Evolutionary conservation across 2,329 filamentous ascomycete genomes (phyloP), one percentile per base, ranked within the genome.

Genomic region (Corniculantispora saksenae): DNA sequence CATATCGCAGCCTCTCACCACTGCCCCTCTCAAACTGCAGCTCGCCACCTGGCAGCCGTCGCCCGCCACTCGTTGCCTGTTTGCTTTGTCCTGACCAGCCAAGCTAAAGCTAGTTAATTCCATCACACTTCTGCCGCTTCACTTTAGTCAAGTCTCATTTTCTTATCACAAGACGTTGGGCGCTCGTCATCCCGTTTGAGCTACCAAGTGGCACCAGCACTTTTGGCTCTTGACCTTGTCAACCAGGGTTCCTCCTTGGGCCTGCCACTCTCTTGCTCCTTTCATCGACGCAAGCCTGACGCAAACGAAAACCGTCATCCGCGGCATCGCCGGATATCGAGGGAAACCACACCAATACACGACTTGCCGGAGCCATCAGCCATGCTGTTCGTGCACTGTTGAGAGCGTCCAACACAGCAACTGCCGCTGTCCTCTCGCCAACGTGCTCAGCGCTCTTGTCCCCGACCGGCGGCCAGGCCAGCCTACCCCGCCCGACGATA

Each of bases 311-410:
- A 32, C 51, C 32, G 53, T 40, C 40, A 40, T 50, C 61, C 23
- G 61, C 51, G 32, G 51, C 50, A n/a, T 55, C 27, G 51, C n/a
- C 25, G 27, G 15, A n/a, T 23, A 47, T 55, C n/a, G n/a, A 38
- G 13, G 15, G 3, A n/a, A 54, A n/a, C 27, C 40, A 50, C 12
- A 43, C 35, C 17, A 27, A 63, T 2, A 15, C 55, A 8, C 51
- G 40, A 35, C 35, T 35, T 51, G 35, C 55, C 21, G 61, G 56
- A 57, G 19, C 27, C n/a, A 45, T 38, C 40, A 63, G 51, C 29
- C 61, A 63, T 63, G 61, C 61, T 48, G 51, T 50, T 56, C n/a
- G 54, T 40, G 61, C 61, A 50, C 61, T 50, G 51, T 57, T 63
- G 61, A 63, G 61, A 45, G 61, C 40, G 19, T 17, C 29, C 61